Base-by-base conservation (phyloP, 768 basidiomycete species). In the Amanita fuliginea region DNA sequence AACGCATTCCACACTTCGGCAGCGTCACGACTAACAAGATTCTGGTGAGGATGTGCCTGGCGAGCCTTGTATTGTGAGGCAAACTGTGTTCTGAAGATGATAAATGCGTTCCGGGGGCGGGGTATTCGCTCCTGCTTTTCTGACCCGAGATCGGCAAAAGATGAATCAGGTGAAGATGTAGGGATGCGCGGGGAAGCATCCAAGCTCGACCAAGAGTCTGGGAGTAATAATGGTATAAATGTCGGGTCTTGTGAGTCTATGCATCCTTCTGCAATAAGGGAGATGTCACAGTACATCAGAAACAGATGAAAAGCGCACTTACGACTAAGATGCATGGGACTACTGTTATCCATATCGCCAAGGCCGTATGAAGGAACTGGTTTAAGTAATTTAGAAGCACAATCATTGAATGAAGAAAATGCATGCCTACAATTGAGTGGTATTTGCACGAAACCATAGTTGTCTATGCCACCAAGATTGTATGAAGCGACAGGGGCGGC, bases 101-200 rank as follows among this genome's bases (percentile, higher is more conserved):
- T 75, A 65, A 79, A 80, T 8, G 76, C 68, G 55, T 79, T 79
- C 2, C 71, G 69, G 0, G 78, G 78, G 13, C 78, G 71, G 14
- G 72, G 75, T 34, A 77, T 67, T 14, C 24, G 45, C 16, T 9
- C n/a, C 11, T 21, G 44, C n/a, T n/a, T 14, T 18, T 19, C 16
- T 19, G 33, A 7, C 4, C 6, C n/a, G 1, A 30, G 13, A 32
- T 45, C 30, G 8, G 28, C 16, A 22, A 10, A 22, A 11, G 45
- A 36, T 13, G 14, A 3, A 6, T 32, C 16, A 3, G 45, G 18
- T 4, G 19, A 3, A 32, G 18, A 3, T 18, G 21, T 18, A 36
- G 34, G 45, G 7, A 11, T 36, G 11, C 19, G 45, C 18, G 45
- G 45, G 24, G 6, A 26, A 6, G 24, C n/a, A n/a, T n/a, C 24